Conservation (phyloP, 352 stramenopile genomes). For the Globisporangium carolinianum region DNA sequence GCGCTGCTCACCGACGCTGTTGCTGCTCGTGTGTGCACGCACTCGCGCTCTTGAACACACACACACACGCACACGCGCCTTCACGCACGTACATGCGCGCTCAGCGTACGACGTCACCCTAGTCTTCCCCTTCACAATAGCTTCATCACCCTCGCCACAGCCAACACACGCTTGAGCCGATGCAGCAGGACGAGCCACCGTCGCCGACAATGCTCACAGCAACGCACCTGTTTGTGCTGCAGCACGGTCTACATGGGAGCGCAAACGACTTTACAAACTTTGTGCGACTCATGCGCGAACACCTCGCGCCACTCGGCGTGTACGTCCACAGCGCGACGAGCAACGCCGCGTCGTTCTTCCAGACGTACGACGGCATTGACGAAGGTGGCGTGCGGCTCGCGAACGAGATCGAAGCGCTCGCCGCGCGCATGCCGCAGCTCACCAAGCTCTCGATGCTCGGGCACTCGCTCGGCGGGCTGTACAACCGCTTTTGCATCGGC, state of each 20-base stretch:
- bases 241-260: slow-evolving; percentile 68
- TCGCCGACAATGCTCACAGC: slow-evolving; percentile 9
- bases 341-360: slow-evolving; percentile 57
- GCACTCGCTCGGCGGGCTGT: slow-evolving; percentile 75
- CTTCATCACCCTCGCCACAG: no score
- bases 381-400: slow-evolving; percentile 56
- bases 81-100: no score
- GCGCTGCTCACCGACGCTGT: no score
- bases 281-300: slow-evolving; percentile 35
- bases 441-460: slow-evolving; percentile 67
- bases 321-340: slow-evolving; percentile 34
- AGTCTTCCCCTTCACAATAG: no score
- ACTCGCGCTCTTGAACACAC: no score
- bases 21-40: no score
- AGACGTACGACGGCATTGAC: slow-evolving; percentile 78
- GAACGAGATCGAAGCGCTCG: slow-evolving; percentile 51
- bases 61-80: no score
- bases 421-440: slow-evolving; percentile 48
- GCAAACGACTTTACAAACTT: slow-evolving; percentile 58
- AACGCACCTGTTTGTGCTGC: slow-evolving; percentile 61
- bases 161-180: no score
- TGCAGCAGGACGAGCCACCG: background rate
- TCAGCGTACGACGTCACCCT: no score
- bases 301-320: slow-evolving; percentile 39
- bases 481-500: slow-evolving; percentile 71